Evolutionary conservation across 2,329 filamentous ascomycete species (phyloP), one percentile per base, ranked within the genome.

Genomic region (Colletotrichum tropicale): DNA sequence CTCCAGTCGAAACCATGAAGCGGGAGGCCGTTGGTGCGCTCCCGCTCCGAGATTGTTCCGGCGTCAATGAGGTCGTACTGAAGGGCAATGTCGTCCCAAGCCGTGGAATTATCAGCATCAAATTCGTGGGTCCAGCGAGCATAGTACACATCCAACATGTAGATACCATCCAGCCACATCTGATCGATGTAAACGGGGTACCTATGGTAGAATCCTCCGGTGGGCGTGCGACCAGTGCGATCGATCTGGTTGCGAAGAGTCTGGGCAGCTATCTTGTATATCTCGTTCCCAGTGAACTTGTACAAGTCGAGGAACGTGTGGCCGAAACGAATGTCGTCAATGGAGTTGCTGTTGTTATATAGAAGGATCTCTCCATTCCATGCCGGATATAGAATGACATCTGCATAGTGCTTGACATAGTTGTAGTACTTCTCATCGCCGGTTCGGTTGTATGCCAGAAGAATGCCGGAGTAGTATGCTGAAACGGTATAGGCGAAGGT

Each of bases 1-100:
- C 82, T 83, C 18, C 85, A 85, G 72, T 91, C 89, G 76, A 90
- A 91, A 21, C 89, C 89, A 74, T 91, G 89, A 2, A 87, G 85
- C 0, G 89, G 80, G 0, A 91, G 82, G 0, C 86, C 85, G 0
- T 84, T 85, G 16, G 81, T 81, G 16, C 80, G 70, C 69, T 87
- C 81, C 10, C 82, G 80, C 74, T 74, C 75, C 1, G 74, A 84
- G 86, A 72, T 87, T 85, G 58, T 80, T 76, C 76, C 86, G 84
- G 43, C 75, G 26, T 75, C 73, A 65, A 90, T 83, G 8, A 87
- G 81, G 32, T 86, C 82, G 55, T 87, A 83, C 78, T 89, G 87
- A 9, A 82, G 79, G 8, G 84, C 79, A 21, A 87, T 82, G 62
- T 89, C 86, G 72, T 87, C 81, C 83, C 87, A 87, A 1, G 86